Percentiles rank a stretch among this genome's conserved stretches.
Conservation (phyloP, 768 basidiomycete species). For the Agaricus bisporus region DNA sequence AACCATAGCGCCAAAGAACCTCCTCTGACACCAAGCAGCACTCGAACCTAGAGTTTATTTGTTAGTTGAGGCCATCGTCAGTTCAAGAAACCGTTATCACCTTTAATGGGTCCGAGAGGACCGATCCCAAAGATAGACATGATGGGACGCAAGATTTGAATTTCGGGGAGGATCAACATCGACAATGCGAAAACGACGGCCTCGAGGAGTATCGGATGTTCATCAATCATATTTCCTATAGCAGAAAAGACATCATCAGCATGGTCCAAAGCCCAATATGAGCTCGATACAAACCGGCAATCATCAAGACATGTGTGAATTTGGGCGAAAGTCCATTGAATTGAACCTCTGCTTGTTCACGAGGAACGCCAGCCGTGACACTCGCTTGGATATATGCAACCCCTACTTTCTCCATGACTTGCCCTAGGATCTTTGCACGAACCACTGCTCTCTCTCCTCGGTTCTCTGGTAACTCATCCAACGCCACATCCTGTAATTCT, state of each 20-base stretch:
- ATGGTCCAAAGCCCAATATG: neutral
- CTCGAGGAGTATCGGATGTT: no score
- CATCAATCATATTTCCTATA: no score
- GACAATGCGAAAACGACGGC: no score
- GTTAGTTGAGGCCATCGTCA: neutral
- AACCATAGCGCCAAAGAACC: constrained; percentile 27
- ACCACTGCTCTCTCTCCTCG: neutral
- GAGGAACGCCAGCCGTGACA: neutral
- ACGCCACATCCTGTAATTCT: neutral
- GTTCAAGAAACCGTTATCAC: constrained; percentile 8
- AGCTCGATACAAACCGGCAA: neutral
- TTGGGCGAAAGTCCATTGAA: neutral
- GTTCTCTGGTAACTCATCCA: neutral
- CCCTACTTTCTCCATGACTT: neutral
- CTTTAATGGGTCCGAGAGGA: constrained; percentile 24
- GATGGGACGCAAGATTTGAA: constrained; percentile 22
- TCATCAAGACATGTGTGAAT: neutral
- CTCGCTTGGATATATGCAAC: neutral
- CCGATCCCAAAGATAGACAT: constrained; percentile 29
- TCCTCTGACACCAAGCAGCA: constrained; percentile 28
- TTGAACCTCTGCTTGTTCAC: neutral
- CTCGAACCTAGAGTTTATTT: constrained; percentile 19
- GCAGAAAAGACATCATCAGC: constrained; percentile 5
- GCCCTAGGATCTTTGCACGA: neutral
- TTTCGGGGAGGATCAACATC: constrained; percentile 17